Evolutionary conservation across 1,139 yeast genomes (phyloP), one percentile per base, ranked within the genome.

Genomic region (Taphrina communis): DNA sequence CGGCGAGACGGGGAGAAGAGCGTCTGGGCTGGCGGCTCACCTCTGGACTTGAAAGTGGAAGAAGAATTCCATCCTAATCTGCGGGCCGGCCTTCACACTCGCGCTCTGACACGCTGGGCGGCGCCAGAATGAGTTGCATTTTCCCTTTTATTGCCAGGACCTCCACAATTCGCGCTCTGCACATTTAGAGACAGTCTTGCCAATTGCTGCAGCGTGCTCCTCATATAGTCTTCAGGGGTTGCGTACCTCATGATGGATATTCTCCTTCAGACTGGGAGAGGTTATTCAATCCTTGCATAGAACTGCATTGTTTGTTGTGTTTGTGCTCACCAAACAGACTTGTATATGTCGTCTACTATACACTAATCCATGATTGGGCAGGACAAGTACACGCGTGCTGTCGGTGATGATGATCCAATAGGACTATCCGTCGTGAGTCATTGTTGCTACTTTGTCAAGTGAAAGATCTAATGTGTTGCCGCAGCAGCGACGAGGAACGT

Each of bases 281-380:
- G 6, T 9, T 39, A 9, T 39, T 11, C 14, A 12, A 6, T 44
- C n/a, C 19, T 17, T 44, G 48, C 42, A 3, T 44, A 44, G 48
- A 44, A 25, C 48, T n/a, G 48, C 48, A 44, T 44, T 44, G 48
- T 44, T 44, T 44, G 48, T 44, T 44, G 48, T 44, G 42, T 39
- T 39, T 39, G 48, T 14, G n/a, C 8, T 8, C 48, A 14, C n/a
- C 48, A 44, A 44, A n/a, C 48, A n/a, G 8, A 12, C 19, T n/a
- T 44, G 48, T 44, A 44, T 44, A n/a, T 44, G 48, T 44, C 5
- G 12, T 12, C 19, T 12, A 44, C n/a, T 17, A 44, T 12, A 44
- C 48, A 12, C 19, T n/a, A 44, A 44, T 44, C 48, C n/a, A 44
- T 44, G 48, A 44, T 44, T 44, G 48, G 48, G n/a, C 48, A 12